Evolutionary conservation across 192 early-diverging fungal genomes (phyloP), one percentile per base, ranked within the genome.

Genomic region (Entophlyctis luteolus): DNA sequence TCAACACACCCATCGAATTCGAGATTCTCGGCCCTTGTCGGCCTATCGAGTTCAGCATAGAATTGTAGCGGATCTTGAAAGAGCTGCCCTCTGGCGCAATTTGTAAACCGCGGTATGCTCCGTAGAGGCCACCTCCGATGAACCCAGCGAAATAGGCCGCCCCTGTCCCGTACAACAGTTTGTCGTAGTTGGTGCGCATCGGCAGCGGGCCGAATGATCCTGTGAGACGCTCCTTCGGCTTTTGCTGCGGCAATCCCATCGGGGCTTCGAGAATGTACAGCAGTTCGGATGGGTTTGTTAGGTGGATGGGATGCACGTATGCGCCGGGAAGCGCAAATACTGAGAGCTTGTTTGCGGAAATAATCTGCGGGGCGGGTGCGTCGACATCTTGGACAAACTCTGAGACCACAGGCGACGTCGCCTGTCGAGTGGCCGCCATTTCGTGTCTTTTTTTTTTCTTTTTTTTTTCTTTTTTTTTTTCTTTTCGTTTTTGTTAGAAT

Each of bases 201-300:
- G 84, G 84, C 42, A 86, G 48, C 16, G 81, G 81, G 14, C 79
- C 80, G 59, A 83, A 79, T 6, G 68, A 71, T 1, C 84, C 84
- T 4, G 66, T 63, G 23, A 49, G 55, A 29, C 71, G 52, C 28
- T 16, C 55, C 5, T 22, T 38, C 2, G 48, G 28, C 12, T 48
- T 36, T 14, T 20, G 49, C 20, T 37, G 49, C 48, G 39, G 39
- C 4, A 49, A 62, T 32, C 59, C 72, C 49, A 82, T 52, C n/a
- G 81, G 79, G 53, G 79, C 76, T 33, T 84, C 83, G 35, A 76
- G 42, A 50, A 84, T 77, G 68, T 77, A 80, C 34, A 84, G 72
- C 22, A 71, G 59, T 62, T 84, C 76, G 46, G 79, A 72, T 22
- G 74, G 78, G 53, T 79, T 73, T 27, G 75, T 36, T 20, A 49